Conservation (phyloP, 2,329 filamentous ascomycete genomes). For the Alternaria solani region DNA sequence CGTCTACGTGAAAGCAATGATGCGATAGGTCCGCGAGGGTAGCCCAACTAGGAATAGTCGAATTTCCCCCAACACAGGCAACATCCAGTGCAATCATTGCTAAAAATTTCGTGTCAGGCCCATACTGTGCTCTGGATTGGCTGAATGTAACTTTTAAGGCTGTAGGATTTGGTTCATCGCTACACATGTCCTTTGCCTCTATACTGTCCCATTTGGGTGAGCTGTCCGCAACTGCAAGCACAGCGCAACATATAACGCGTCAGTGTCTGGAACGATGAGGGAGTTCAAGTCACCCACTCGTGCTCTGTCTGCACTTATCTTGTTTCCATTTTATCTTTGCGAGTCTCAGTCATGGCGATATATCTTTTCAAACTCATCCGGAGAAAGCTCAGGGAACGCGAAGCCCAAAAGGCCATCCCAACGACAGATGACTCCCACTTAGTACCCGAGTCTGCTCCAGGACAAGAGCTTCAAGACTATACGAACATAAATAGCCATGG, state of each 20-base stretch:
- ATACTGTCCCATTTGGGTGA: conserved; percentile 9
- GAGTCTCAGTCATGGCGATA: conserved; percentile 29
- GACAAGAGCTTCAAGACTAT: background rate
- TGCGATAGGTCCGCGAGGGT: conserved; percentile 32
- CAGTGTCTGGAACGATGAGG: background rate
- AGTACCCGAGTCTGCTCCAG: conserved; percentile 23
- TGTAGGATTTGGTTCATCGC: background rate
- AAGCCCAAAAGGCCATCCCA: conserved; percentile 29
- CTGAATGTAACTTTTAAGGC: background rate
- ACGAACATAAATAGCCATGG: background rate
- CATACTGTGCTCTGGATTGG: background rate
- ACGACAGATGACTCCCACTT: conserved; percentile 37
- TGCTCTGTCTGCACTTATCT: background rate
- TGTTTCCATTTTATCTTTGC: background rate
- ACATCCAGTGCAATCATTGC: background rate
- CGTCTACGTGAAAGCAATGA: background rate
- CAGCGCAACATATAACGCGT: conserved; percentile 17
- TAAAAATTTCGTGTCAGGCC: background rate
- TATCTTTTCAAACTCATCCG: conserved; percentile 39
- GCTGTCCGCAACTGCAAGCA: conserved; percentile 5
- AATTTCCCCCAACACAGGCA: background rate
- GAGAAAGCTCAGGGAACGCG: conserved; percentile 30
- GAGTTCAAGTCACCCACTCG: background rate
- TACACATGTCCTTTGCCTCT: conserved; percentile 2
- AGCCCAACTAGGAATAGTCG: conserved; percentile 22